phyloP scores from a whole-genome alignment of 176 grass and related monocot genomes.

The Oryza nivara region DNA sequence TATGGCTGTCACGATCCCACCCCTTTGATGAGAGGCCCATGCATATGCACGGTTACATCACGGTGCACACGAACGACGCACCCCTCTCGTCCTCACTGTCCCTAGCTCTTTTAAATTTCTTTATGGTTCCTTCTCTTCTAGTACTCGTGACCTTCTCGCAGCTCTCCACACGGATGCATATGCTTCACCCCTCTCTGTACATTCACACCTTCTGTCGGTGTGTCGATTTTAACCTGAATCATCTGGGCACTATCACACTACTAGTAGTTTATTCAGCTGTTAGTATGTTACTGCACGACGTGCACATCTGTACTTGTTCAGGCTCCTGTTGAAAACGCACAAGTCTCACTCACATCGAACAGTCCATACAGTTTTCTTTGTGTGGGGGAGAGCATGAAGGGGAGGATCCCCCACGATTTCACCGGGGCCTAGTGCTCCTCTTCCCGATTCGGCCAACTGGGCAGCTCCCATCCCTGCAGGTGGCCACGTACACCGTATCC shows the following conservation, averaged over 20 bases:
- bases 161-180: background rate
- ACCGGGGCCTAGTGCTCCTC: background rate
- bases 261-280: background rate
- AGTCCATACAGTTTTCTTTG: background rate
- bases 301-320: background rate
- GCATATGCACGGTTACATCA: constrained; percentile 40
- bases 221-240: background rate
- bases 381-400: background rate
- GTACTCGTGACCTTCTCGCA: background rate
- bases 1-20: constrained; percentile 8
- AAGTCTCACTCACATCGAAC: background rate
- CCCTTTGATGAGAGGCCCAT: constrained; percentile 3
- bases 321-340: background rate
- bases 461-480: background rate
- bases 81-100: background rate
- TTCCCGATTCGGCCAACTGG: constrained; percentile 8
- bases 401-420: background rate
- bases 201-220: background rate
- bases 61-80: background rate
- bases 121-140: background rate
- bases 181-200: background rate
- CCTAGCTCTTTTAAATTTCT: background rate
- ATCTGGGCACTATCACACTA: background rate
- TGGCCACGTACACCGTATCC: constrained; percentile 3
- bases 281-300: background rate